Evolutionary conservation across 495 filamentous ascomycete species (phyloP), one percentile per base, ranked within the genome.

Genomic region (Tuber microsphaerosporum): DNA sequence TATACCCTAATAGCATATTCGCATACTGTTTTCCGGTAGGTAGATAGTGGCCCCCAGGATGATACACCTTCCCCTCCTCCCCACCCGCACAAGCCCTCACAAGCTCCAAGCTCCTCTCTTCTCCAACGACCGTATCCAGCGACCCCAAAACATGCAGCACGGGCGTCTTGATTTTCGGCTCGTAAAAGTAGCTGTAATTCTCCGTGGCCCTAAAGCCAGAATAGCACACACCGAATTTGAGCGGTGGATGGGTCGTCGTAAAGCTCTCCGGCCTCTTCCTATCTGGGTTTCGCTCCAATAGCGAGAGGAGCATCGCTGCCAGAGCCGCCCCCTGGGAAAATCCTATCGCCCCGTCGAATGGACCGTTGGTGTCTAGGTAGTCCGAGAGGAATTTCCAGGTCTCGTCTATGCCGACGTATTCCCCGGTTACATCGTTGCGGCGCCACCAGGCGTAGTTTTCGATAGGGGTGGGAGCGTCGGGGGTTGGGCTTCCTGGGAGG

Each of bases 21-120:
- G 91, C 89, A 88, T 91, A 97, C 76, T 92, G 89, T 85, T 91
- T 91, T 79, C 89, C 88, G 72, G 91, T 89, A 0, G 95, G 95
- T 81, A 99, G 86, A 82, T 94, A 97, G 84, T 99, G 95, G 0
- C 95, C 94, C 20, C 95, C 95, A 3, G 95, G 94, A 86, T 98
- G 95, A 79, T 88, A 90, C 56, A 97, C 88, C 45, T 94, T 90
- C 71, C 83, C 82, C 26, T 85, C 81, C 77, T 85, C 88, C 16
- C 84, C 88, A 20, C 89, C 89, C 72, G 83, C 86, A 84, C 92
- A 97, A 71, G 88, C 86, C 26, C 91, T 88, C 48, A 92, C 87
- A 77, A 98, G 83, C 73, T 85, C 85, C 81, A 87, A 82, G 82
- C 88, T 91, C 81, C 92, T 85, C 70, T 80, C 79, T 86, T 97